A percentile compares a stretch with the other conserved stretches of the same genome.
Conservation (phyloP, 495 filamentous ascomycete species). For the Penicillium ochrochloron region DNA sequence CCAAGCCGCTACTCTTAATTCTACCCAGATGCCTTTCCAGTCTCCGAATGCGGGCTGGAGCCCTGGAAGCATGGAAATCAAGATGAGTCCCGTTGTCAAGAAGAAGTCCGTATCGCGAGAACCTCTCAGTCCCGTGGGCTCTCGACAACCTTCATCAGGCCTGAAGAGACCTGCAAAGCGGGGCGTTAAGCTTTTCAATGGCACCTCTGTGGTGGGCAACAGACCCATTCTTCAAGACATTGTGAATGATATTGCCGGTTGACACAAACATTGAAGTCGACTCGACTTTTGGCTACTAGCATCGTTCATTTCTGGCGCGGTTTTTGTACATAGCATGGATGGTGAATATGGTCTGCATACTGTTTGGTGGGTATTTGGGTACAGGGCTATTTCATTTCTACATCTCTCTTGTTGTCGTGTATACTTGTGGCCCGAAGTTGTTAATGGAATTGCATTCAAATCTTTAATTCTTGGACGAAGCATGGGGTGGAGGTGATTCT, state of each 20-base stretch:
- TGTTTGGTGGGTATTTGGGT: neutral
- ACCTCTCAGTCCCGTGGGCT: slow-evolving; percentile 45
- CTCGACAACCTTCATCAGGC: slow-evolving; percentile 25
- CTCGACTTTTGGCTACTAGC: neutral
- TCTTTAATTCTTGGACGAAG: neutral
- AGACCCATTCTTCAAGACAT: slow-evolving; percentile 59
- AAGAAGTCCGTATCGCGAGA: slow-evolving; percentile 28
- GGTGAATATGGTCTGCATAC: neutral
- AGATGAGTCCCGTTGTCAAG: slow-evolving; percentile 27
- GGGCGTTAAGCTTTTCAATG: slow-evolving; percentile 43
- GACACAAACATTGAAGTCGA: slow-evolving; percentile 3
- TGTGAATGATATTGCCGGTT: slow-evolving; percentile 53
- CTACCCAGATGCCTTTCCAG: slow-evolving; percentile 27
- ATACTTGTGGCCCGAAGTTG: neutral
- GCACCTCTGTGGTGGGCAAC: slow-evolving; percentile 42
- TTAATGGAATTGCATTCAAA: neutral
- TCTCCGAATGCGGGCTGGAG: slow-evolving; percentile 18
- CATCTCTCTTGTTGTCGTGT: neutral
- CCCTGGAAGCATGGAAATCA: slow-evolving; percentile 17
- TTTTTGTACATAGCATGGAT: slow-evolving; percentile 1
- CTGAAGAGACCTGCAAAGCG: slow-evolving; percentile 45
- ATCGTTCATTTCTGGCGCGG: slow-evolving; percentile 3
- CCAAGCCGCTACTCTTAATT: slow-evolving; percentile 36
- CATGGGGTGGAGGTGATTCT: neutral
- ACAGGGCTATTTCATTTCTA: neutral